Evolutionary conservation across 345 rosid species (phyloP).

Genomic region (Cardamine occulta): DNA sequence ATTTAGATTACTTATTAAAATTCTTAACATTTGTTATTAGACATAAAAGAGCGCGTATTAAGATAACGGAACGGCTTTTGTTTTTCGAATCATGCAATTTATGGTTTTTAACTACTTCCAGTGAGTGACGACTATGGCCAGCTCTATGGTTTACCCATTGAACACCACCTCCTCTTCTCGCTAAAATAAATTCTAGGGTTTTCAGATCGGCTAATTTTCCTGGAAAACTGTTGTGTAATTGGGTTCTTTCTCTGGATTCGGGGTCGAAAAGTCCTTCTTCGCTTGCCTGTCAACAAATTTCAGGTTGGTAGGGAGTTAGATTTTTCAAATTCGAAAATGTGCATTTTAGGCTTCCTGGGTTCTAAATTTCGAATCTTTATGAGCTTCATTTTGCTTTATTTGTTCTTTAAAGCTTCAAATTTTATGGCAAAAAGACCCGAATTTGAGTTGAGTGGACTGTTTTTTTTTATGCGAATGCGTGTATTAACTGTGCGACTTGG

Average conservation of each 20-base stretch:
- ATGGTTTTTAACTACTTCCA: background rate
- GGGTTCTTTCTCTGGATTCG: background rate
- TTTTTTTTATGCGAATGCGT: background rate
- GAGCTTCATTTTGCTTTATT: background rate
- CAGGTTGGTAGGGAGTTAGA: background rate
- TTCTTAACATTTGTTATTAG: background rate
- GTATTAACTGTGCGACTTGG: background rate
- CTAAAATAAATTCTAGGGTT: background rate
- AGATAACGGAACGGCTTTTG: constrained; percentile 6
- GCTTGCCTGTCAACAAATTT: background rate
- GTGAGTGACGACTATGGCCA: constrained; percentile 1
- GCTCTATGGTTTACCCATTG: background rate
- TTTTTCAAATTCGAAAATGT: background rate
- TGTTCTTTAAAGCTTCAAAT: background rate
- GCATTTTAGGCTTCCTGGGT: background rate
- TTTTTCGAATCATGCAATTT: background rate
- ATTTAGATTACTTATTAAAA: background rate
- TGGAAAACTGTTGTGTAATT: background rate
- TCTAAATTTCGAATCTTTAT: background rate
- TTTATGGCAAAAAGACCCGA: background rate
- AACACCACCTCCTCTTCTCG: background rate
- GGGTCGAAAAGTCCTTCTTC: background rate
- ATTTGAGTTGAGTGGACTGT: background rate
- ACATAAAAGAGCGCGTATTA: constrained; percentile 23
- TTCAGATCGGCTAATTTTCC: background rate